A percentile compares a stretch with the other conserved stretches of the same genome.
Conservation (phyloP, 163 green algal species). For the Coccomyxa subellipsoidea region DNA sequence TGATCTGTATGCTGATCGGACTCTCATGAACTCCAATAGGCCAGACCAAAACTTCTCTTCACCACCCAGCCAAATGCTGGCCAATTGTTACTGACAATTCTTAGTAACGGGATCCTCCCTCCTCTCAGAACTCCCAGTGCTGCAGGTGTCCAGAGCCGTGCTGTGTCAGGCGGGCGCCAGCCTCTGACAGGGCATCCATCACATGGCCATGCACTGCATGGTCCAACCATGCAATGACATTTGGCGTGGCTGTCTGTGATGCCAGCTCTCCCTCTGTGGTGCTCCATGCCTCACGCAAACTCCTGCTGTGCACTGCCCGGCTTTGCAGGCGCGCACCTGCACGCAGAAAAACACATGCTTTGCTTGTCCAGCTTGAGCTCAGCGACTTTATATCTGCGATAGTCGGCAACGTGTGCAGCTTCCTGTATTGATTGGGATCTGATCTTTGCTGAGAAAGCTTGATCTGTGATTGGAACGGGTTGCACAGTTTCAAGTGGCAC, state of each 20-base stretch:
- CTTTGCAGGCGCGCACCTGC: not conserved
- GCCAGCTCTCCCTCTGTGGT: not conserved
- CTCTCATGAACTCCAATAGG: no score
- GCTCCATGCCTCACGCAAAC: not conserved
- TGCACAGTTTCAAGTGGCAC: no score
- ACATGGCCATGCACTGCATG: not conserved
- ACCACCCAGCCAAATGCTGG: no score
- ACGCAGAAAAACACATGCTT: not conserved
- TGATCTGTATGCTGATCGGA: no score
- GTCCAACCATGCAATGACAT: not conserved
- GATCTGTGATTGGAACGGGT: no score
- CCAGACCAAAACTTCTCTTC: no score
- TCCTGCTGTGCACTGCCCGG: not conserved
- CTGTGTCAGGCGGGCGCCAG: not conserved
- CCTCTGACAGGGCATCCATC: not conserved
- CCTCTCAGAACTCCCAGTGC: constrained; percentile 8
- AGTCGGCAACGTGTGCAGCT: no score
- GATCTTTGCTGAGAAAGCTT: not conserved
- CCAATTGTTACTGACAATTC: no score
- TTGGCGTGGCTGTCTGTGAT: not conserved
- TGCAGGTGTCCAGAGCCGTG: not conserved
- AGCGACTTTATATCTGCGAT: not conserved
- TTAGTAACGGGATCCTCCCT: no score
- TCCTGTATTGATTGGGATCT: not conserved
- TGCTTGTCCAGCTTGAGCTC: not conserved